Conservation (phyloP, 768 basidiomycete genomes). For the Hemileccinum impolitum region DNA sequence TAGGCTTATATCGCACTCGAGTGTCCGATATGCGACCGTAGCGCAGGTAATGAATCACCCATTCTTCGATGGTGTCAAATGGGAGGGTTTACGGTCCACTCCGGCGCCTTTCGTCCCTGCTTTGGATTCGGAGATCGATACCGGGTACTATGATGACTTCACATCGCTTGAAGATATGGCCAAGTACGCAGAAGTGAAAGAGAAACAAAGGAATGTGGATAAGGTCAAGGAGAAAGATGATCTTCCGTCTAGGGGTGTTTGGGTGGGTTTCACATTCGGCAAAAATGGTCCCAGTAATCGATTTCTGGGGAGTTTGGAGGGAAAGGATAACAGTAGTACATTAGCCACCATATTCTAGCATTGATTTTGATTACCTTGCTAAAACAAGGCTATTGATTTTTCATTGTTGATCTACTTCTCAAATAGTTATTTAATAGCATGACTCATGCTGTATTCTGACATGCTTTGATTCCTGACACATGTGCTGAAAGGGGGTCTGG, state of each 20-base stretch:
- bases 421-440: too few relatives aligned
- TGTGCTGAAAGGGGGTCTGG: too few relatives aligned
- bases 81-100: constrained; percentile 73
- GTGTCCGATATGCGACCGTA: constrained; percentile 72
- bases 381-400: too few relatives aligned
- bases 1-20: constrained; percentile 86
- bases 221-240: constrained; percentile 88
- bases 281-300: constrained; percentile 70
- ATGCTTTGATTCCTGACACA: too few relatives aligned
- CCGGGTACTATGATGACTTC: constrained; percentile 94
- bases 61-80: constrained; percentile 76
- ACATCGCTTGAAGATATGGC: constrained; percentile 91
- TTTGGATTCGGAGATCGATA: constrained; percentile 91
- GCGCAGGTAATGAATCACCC: constrained; percentile 71
- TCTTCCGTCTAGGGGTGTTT: constrained; percentile 64
- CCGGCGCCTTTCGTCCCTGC: constrained; percentile 92
- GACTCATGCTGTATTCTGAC: too few relatives aligned
- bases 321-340: constrained; percentile 45
- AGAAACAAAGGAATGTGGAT: constrained; percentile 95
- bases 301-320: constrained; percentile 25
- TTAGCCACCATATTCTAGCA: constrained; percentile 58
- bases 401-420: too few relatives aligned
- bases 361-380: background rate
- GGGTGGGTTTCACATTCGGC: constrained; percentile 91
- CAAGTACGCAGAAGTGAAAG: constrained; percentile 97